Conservation (phyloP, 108 stramenopile genomes). For the Aureococcus anophagefferens region DNA sequence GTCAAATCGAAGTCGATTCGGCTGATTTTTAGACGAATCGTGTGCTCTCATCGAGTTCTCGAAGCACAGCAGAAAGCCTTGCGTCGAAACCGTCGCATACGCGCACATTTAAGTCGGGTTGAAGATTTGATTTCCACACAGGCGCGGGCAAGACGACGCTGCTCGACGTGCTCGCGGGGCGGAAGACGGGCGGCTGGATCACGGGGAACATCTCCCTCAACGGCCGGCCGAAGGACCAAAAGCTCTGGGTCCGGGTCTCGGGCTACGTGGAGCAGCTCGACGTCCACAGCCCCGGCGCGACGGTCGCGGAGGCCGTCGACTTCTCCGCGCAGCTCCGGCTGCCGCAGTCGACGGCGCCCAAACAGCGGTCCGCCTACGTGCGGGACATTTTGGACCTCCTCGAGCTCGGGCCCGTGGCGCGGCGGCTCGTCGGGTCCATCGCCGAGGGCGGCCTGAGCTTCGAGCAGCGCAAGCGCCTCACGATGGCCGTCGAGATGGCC, state of each 20-base stretch:
- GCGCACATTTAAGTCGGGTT: no score
- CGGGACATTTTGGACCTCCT: constrained; percentile 62
- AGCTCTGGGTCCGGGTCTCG: constrained; percentile 31
- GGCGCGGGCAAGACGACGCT: no score
- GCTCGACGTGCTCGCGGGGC: constrained; percentile 66
- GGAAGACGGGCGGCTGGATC: constrained; percentile 65
- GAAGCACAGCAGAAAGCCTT: no score
- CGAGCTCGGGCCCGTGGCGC: constrained; percentile 57
- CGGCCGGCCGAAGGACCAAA: constrained; percentile 58
- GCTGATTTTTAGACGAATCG: no score
- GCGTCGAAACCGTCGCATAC: no score
- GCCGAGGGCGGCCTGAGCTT: constrained; percentile 57
- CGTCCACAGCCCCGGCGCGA: constrained; percentile 64
- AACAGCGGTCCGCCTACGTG: constrained; percentile 49
- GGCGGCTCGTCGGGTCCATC: constrained; percentile 50
- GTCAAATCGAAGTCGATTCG: no score
- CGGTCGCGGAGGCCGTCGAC: constrained; percentile 69
- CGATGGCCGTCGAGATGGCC: constrained; percentile 63
- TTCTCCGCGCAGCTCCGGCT: constrained; percentile 76
- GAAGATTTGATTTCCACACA: no score
- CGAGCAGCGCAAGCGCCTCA: constrained; percentile 62
- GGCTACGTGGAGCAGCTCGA: constrained; percentile 88
- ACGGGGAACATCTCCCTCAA: constrained; percentile 67
- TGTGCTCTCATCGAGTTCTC: no score
- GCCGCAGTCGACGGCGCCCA: constrained; percentile 34